Percentiles rank a stretch among this genome's conserved stretches.
Evolutionary conservation across 805 yeast species (phyloP).

Genomic region (Kodamaea lidongshanica): DNA sequence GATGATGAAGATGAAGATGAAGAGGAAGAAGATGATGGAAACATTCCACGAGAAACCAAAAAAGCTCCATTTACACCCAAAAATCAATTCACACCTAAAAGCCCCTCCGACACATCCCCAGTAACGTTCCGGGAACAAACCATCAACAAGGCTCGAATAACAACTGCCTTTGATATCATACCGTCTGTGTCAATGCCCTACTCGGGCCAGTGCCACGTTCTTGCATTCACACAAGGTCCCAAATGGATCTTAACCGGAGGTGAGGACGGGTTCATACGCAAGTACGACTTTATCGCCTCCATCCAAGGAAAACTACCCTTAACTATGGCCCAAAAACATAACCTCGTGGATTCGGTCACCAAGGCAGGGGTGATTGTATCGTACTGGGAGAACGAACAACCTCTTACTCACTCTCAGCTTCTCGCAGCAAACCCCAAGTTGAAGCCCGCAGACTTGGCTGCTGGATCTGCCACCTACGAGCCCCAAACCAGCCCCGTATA

Average conservation of each 20-base stretch:
- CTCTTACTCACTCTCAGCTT: conserved; percentile 43
- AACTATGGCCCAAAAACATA: conserved; percentile 87
- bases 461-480: conserved; percentile 40
- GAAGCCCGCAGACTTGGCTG: conserved; percentile 28
- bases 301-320: conserved; percentile 81
- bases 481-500: conserved; percentile 80
- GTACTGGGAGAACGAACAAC: conserved; percentile 97
- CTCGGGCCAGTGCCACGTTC: conserved; percentile 66
- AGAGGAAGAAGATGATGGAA: conserved; percentile 15
- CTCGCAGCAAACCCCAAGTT: conserved; percentile 35
- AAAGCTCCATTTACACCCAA: conserved; percentile 3
- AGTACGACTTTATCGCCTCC: conserved; percentile 79
- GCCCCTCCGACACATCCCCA: conserved; percentile 1
- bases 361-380: conserved; percentile 78
- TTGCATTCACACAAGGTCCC: conserved; percentile 73
- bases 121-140: conserved; percentile 21
- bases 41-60: conserved; percentile 2
- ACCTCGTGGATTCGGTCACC: conserved; percentile 75
- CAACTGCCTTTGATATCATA: conserved; percentile 59
- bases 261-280: conserved; percentile 88
- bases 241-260: conserved; percentile 92
- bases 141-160: conserved; percentile 40
- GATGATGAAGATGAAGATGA: conserved; percentile 15
- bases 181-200: conserved; percentile 90
- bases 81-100: conserved; percentile 1